These are phyloP conservation scores for Chaetoscypha palmicola DNA, from an alignment of 2,329 filamentous ascomycete species.

Conservation along the genomic window DNA sequence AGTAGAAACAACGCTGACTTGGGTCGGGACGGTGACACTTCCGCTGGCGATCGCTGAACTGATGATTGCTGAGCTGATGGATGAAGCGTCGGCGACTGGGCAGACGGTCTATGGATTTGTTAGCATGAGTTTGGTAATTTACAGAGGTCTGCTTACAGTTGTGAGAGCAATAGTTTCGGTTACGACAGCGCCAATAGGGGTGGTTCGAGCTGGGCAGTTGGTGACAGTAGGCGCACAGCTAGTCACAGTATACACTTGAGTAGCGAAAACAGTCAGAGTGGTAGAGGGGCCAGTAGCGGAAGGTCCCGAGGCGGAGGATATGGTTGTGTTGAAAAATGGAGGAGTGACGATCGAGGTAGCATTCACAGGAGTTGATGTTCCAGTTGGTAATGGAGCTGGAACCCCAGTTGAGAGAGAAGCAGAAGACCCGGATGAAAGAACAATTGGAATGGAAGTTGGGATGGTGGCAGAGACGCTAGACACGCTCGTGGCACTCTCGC, in stretches of 20 bases:
- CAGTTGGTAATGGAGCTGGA: neutral
- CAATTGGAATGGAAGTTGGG: neutral
- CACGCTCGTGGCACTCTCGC: neutral
- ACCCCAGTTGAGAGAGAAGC: neutral
- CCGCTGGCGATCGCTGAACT: neutral
- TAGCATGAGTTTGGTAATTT: neutral
- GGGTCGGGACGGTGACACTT: neutral
- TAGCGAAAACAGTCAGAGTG: constrained; percentile 1
- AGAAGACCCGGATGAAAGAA: neutral
- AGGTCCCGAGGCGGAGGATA: neutral
- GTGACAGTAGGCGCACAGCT: constrained; percentile 1
- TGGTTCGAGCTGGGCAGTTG: constrained; percentile 2
- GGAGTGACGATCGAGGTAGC: neutral
- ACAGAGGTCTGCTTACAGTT: neutral
- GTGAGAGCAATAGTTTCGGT: neutral
- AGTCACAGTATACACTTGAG: neutral
- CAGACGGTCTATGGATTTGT: neutral
- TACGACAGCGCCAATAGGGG: neutral
- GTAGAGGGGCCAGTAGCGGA: neutral
- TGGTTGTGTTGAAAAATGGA: neutral
- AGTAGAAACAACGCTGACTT: neutral
- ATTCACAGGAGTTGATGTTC: neutral
- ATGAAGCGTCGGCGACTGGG: neutral
- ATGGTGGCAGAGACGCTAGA: neutral
- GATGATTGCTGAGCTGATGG: neutral